phyloP scores from a whole-genome alignment of 306 rosid genomes.

The Castanea sativa region DNA sequence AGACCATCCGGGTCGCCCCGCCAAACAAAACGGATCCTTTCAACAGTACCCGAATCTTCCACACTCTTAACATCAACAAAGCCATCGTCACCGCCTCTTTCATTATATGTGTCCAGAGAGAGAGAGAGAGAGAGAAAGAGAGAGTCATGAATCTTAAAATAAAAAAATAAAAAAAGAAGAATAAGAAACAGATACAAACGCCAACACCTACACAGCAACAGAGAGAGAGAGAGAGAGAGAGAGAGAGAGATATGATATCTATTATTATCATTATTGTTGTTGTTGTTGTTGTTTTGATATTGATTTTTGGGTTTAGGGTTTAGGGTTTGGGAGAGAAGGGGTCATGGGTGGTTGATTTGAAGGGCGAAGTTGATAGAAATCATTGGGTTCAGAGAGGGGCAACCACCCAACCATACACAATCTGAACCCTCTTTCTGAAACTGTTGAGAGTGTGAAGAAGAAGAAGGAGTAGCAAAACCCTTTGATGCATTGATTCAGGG shows the following conservation, averaged over 20 bases:
- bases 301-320: no score
- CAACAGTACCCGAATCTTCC: slow-evolving; percentile 18
- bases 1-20: slow-evolving; percentile 30
- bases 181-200: background rate
- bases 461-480: no score
- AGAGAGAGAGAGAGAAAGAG: background rate
- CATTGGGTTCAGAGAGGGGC: background rate
- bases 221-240: background rate
- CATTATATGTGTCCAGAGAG: no score
- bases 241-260: background rate
- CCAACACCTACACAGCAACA: no score
- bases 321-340: no score
- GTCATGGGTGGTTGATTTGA: background rate
- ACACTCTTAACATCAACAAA: slow-evolving; percentile 32
- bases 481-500: no score
- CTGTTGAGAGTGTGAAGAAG: no score
- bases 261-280: background rate
- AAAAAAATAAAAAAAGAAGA: background rate
- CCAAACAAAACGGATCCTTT: slow-evolving; percentile 23
- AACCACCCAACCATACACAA: no score
- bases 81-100: slow-evolving; percentile 40
- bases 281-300: no score
- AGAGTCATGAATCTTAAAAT: background rate
- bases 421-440: no score
- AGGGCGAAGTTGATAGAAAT: no score